These are phyloP conservation scores for Gyromitra esculenta DNA, from an alignment of 2,329 filamentous ascomycete species.

Conservation along the genomic window DNA sequence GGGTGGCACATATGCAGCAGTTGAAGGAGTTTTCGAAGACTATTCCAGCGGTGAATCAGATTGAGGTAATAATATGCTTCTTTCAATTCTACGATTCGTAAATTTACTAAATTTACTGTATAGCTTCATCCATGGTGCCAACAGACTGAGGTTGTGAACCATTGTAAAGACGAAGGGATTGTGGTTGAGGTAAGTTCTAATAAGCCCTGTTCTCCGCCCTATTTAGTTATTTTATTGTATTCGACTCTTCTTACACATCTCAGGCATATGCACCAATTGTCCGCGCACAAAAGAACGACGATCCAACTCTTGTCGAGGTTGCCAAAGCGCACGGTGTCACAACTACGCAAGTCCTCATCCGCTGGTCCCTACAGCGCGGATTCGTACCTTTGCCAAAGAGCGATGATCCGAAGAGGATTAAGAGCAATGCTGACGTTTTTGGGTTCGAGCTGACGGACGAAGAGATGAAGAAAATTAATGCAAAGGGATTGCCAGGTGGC, in stretches of 20 bases:
- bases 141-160: slow-evolving; percentile 69
- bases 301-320: slow-evolving; percentile 71
- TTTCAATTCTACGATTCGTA: not conserved
- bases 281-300: slow-evolving; percentile 73
- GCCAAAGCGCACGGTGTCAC: slow-evolving; percentile 75
- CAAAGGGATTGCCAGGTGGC: slow-evolving; percentile 63
- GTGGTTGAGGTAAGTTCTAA: slow-evolving; percentile 62
- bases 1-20: slow-evolving; percentile 73
- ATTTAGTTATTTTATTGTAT: not conserved
- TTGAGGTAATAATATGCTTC: slow-evolving; percentile 68
- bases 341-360: slow-evolving; percentile 77
- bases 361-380: slow-evolving; percentile 80
- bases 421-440: slow-evolving; percentile 72
- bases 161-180: slow-evolving; percentile 66
- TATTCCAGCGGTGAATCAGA: slow-evolving; percentile 78
- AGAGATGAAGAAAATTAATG: slow-evolving; percentile 69
- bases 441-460: slow-evolving; percentile 68
- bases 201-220: not conserved
- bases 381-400: slow-evolving; percentile 81
- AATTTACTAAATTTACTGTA: not conserved
- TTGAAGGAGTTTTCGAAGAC: slow-evolving; percentile 72
- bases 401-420: slow-evolving; percentile 69
- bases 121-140: slow-evolving; percentile 79
- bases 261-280: slow-evolving; percentile 84
- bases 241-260: slow-evolving; percentile 68